A percentile compares a stretch with the other conserved stretches of the same genome.
Evolutionary conservation across 352 stramenopile genomes (phyloP).

Genomic region (Thalassiosira sp.): DNA sequence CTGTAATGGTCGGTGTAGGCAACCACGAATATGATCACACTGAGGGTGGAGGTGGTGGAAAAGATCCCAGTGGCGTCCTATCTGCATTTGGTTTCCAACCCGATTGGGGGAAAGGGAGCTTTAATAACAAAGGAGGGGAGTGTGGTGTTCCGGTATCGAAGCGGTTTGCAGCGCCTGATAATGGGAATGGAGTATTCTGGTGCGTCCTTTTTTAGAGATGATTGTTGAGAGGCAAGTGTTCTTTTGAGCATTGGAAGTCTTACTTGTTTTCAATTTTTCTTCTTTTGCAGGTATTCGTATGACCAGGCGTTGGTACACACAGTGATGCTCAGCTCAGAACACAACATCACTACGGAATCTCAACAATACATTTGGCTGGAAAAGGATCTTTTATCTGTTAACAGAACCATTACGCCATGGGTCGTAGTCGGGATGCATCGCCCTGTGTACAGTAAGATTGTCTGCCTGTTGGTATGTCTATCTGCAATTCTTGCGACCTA

Average conservation of each 20-base stretch:
- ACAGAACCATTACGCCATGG: slow-evolving; percentile 89
- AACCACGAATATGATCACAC: slow-evolving; percentile 85
- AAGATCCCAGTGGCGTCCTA: slow-evolving; percentile 65
- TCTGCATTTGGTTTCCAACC: slow-evolving; percentile 59
- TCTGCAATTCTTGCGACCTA: neutral
- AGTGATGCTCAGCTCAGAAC: slow-evolving; percentile 90
- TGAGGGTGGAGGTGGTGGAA: slow-evolving; percentile 46
- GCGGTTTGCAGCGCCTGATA: slow-evolving; percentile 70
- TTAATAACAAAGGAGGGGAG: slow-evolving; percentile 83
- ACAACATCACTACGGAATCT: slow-evolving; percentile 87
- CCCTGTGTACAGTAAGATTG: slow-evolving; percentile 85
- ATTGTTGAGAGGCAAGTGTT: too few species aligned
- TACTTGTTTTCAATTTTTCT: neutral
- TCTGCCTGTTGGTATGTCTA: too few species aligned
- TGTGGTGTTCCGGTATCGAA: slow-evolving; percentile 85
- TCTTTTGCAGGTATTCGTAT: slow-evolving; percentile 85
- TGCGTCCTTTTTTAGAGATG: slow-evolving; percentile 23
- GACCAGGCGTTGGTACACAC: slow-evolving; percentile 88
- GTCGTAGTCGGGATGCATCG: slow-evolving; percentile 90
- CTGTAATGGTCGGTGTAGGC: slow-evolving; percentile 85
- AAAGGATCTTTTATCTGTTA: slow-evolving; percentile 84
- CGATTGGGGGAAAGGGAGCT: slow-evolving; percentile 63
- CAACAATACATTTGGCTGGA: slow-evolving; percentile 90
- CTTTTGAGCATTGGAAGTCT: neutral
- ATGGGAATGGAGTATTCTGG: slow-evolving; percentile 85